Base-by-base conservation (phyloP, 176 grass and related monocot species). In the Raddia distichophylla region DNA sequence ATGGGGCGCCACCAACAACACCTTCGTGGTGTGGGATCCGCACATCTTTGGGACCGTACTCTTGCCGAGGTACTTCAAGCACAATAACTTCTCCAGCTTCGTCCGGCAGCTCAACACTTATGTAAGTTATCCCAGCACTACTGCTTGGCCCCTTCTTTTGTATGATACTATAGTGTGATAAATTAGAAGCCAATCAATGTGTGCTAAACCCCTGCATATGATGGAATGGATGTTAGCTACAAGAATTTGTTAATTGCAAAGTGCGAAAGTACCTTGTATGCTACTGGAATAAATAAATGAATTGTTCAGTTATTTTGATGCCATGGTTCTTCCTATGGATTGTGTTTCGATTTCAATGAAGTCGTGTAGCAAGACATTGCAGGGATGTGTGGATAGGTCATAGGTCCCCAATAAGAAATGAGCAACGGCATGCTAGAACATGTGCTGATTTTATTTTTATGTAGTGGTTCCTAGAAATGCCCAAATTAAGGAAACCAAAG, bases 51-150 rank as follows among this genome's bases (percentile, higher is more conserved):
- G 90, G 0, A 95, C 72, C 1, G 84, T 84, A 69, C 75, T 98
- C 56, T 74, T 98, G 65, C 95, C 90, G 17, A 89, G 78, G 61
- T 91, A 91, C 76, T 98, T 98, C 95, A 98, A 98, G 92, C 95
- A 98, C 88, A 91, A 91, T 74, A 98, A 98, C 85, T 98, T 95
- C 92, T 98, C 95, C 54, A 98, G 95, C 86, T 98, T 98, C 62
- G 95, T 98, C 33, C 87, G 95, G 56, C 95, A 95, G 88, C 90
- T 98, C 55, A 98, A 98, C 64, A 98, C 95, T 53, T 98, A 98
- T 50, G 95, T 98, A 85, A 98, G 90, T 80, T 61, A 1, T 84
- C 14, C 32, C 16, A 7, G 49, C n/a, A 17, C 64, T 75, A 22
- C 7, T 45, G 60, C 8, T 81, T 64, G n/a, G 15, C 44, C 46